These are phyloP conservation scores for Diplocarpon mali DNA, from an alignment of 2,329 filamentous ascomycete species.

Conservation along the genomic window DNA sequence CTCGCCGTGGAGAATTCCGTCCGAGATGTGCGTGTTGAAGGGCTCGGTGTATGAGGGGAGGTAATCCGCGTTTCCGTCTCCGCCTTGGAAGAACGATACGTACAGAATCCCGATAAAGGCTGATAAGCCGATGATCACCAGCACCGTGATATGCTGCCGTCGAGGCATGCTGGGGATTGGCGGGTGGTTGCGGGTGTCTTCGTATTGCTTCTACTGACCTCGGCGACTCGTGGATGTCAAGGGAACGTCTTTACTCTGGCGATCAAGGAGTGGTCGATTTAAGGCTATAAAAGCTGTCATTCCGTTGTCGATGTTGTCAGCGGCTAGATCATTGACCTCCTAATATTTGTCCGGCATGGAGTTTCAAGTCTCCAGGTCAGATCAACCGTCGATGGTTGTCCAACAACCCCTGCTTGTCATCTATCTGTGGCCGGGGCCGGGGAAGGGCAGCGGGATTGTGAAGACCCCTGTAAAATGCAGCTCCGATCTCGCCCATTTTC, in stretches of 20 bases:
- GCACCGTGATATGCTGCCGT: constrained; percentile 37
- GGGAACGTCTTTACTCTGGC: not conserved
- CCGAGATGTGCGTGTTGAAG: constrained; percentile 28
- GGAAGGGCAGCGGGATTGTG: no score
- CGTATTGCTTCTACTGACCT: not conserved
- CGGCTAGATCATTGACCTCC: not conserved
- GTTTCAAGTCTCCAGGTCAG: no score
- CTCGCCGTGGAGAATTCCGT: constrained; percentile 48
- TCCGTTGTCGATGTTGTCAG: not conserved
- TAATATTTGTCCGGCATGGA: not conserved
- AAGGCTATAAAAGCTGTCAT: not conserved
- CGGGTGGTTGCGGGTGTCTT: no score
- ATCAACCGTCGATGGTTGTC: no score
- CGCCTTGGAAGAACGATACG: constrained; percentile 32
- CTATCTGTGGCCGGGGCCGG: no score
- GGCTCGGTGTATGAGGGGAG: constrained; percentile 11
- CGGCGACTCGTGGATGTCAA: not conserved
- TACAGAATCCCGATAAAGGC: constrained; percentile 50
- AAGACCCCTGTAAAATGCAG: no score
- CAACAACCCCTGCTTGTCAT: no score
- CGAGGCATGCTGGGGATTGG: constrained; percentile 22
- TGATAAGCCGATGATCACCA: constrained; percentile 43
- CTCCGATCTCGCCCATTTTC: no score
- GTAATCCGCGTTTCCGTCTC: constrained; percentile 14
- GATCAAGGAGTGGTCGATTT: constrained; percentile 1